Evolutionary conservation across 495 filamentous ascomycete species (phyloP).

Genomic region (Amphirosellinia nigrospora): DNA sequence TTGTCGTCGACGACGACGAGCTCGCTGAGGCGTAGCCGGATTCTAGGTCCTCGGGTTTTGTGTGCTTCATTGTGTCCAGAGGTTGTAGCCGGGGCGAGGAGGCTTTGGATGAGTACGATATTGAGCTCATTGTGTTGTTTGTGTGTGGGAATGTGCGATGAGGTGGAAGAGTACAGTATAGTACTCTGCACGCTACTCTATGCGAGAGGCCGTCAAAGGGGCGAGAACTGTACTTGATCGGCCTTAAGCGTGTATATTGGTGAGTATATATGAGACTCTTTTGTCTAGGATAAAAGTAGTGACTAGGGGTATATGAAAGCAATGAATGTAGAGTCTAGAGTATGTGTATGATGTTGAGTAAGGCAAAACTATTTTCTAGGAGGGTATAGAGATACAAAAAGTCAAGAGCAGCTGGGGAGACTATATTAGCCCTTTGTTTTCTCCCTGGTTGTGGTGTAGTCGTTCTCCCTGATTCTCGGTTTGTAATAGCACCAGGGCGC

Average conservation of each 20-base stretch:
- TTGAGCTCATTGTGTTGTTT: constrained; percentile 19
- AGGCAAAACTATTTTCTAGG: not conserved
- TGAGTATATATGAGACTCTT: not conserved
- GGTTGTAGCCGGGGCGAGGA: constrained; percentile 41
- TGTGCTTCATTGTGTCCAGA: constrained; percentile 21
- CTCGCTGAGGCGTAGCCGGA: constrained; percentile 87
- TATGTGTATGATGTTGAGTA: constrained; percentile 3
- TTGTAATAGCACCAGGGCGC: constrained; percentile 18
- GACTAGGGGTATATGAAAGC: constrained; percentile 4
- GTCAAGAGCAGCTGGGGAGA: not conserved
- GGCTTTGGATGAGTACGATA: constrained; percentile 37
- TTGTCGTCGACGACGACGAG: constrained; percentile 65
- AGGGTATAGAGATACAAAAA: not conserved
- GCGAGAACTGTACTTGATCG: not conserved
- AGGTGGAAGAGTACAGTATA: not conserved
- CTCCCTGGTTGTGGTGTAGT: not conserved
- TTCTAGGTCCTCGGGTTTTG: constrained; percentile 60
- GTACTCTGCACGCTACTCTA: not conserved
- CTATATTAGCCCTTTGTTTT: constrained; percentile 20
- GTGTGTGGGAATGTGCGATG: not conserved
- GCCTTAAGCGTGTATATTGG: not conserved
- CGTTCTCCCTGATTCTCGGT: constrained; percentile 11
- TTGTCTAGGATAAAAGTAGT: not conserved
- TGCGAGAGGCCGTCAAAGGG: not conserved
- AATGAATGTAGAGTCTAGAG: not conserved